Percentiles rank a stretch among this genome's conserved stretches.
Conservation (phyloP, 2,329 filamentous ascomycete genomes). For the Sporothrix schenckii region DNA sequence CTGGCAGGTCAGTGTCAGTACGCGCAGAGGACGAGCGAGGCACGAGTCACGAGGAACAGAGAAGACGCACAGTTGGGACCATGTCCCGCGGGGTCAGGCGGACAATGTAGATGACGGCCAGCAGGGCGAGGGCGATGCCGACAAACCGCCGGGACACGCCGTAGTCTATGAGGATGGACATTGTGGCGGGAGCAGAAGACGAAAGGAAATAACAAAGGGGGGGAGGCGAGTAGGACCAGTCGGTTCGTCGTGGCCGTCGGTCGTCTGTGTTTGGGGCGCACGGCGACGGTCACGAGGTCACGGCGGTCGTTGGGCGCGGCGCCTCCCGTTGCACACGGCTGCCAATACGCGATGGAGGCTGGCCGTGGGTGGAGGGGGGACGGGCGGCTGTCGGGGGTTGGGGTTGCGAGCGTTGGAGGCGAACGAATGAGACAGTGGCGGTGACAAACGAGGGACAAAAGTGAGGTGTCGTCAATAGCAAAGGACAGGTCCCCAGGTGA, state of each 20-base stretch:
- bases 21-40: background rate
- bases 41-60: background rate
- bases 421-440: background rate
- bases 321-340: constrained; percentile 9
- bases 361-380: background rate
- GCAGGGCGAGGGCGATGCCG: constrained; percentile 29
- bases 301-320: constrained; percentile 13
- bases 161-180: constrained; percentile 31
- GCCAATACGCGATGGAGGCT: background rate
- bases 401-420: background rate
- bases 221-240: no score
- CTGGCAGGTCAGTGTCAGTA: background rate
- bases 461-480: background rate
- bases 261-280: background rate
- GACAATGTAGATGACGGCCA: constrained; percentile 35
- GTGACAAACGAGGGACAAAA: background rate
- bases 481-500: background rate
- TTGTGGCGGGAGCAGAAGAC: background rate
- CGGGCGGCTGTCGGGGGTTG: background rate
- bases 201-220: no score
- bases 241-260: no score
- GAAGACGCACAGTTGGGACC: constrained; percentile 28
- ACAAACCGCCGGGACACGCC: constrained; percentile 35
- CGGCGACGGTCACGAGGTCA: background rate
- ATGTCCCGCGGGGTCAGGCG: constrained; percentile 33